Base-by-base conservation (phyloP, 208 protist genomes). In the Borovskyia barvae region DNA sequence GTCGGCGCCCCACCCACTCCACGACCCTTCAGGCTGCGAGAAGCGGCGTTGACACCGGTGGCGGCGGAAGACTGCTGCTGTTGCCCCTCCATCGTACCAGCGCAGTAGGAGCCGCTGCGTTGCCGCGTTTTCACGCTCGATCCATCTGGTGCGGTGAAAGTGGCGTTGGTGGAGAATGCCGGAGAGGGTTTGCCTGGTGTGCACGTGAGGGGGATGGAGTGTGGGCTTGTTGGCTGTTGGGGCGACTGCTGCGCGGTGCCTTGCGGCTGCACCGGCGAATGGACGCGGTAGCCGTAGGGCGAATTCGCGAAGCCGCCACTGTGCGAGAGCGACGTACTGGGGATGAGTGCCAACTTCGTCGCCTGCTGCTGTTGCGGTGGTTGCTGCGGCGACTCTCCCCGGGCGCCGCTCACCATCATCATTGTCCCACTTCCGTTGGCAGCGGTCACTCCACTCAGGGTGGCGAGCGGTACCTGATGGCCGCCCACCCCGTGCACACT, bases 201-300 rank as follows among this genome's bases (percentile, higher is more conserved):
- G 2, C 53, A 54, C 4, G 53, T 62, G 63, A 69, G 52, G 1
- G 63, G 63, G 8, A 54, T 61, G 11, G 36, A 40, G 29, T 58
- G 52, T 20, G 54, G 9, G 15, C 3, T 36, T 7, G 14, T 48
- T 25, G 52, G 6, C 25, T 58, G 52, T 12, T n/a, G 52, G n/a
- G 39, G 25, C 20, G 25, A 25, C 37, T 15, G 28, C 14, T 29
- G 36, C 17, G n/a, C 42, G 32, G 52, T 39, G 6, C 24, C 39
- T 2, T 61, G 52, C 5, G 45, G 36, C 35, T 68, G 62, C 12
- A 56, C 47, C 0, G 63, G 63, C 15, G 63, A 69, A 39, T 69
- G 63, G 7, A 62, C 63, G 46, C 46, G 63, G 32, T 61, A 69
- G 36, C 53, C 50, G 53, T 69, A 69, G 15, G 63, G 53, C 46